These are phyloP conservation scores for Kurtzmaniella quercitrusa DNA, from an alignment of 1,139 yeast genomes.

Conservation along the genomic window DNA sequence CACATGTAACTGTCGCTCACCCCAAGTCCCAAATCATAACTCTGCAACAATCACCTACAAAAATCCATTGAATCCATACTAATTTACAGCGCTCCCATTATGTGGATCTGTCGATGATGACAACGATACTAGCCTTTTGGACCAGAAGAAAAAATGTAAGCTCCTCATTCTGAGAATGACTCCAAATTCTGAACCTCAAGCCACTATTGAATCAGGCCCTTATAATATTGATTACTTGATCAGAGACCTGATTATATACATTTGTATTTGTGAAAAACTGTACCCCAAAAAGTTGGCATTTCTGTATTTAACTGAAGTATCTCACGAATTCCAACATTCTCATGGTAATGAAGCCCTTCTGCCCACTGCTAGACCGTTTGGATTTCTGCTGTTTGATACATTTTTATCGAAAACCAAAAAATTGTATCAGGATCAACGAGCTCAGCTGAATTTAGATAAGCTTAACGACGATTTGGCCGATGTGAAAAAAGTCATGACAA, in stretches of 20 bases:
- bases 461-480: conserved; percentile 86
- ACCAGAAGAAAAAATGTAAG: conserved; percentile 84
- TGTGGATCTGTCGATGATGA: conserved; percentile 93
- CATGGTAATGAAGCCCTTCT: conserved; percentile 69
- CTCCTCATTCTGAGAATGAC: conserved; percentile 71
- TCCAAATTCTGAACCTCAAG: conserved; percentile 78
- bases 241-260: conserved; percentile 60
- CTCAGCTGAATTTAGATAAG: conserved; percentile 81
- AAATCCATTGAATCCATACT: neutral
- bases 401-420: conserved; percentile 86
- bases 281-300: conserved; percentile 90
- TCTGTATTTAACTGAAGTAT: conserved; percentile 76
- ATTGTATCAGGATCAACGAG: conserved; percentile 85
- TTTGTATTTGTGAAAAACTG: conserved; percentile 70
- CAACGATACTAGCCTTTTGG: conserved; percentile 49
- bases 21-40: too few relatives aligned
- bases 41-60: too few relatives aligned
- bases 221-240: conserved; percentile 76
- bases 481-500: conserved; percentile 92
- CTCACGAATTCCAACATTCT: conserved; percentile 75
- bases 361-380: conserved; percentile 76
- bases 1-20: too few relatives aligned
- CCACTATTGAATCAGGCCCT: conserved; percentile 75
- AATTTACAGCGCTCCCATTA: conserved; percentile 67
- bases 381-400: conserved; percentile 79